Evolutionary conservation across 768 basidiomycete genomes (phyloP).

Genomic region (Podaxis mareebaensis): DNA sequence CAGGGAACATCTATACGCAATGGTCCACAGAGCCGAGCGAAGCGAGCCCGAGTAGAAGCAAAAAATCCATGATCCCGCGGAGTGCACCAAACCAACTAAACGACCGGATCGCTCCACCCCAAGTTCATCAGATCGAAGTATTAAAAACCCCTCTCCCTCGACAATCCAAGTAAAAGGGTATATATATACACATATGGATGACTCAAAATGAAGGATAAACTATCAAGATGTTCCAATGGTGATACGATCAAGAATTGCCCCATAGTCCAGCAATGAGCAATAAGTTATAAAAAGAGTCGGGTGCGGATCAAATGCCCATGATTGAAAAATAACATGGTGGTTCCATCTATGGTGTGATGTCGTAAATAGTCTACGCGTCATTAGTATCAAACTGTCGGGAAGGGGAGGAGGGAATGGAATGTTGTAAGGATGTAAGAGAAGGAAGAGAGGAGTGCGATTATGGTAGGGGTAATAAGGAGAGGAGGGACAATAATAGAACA

Average conservation of each 20-base stretch:
- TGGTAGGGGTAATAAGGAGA: conserved; percentile 11
- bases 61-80: too few relatives aligned
- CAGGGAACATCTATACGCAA: conserved; percentile 45
- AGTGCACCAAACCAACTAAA: background rate
- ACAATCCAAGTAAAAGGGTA: background rate
- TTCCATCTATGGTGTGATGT: background rate
- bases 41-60: background rate
- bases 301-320: background rate
- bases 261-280: background rate
- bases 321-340: background rate
- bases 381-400: conserved; percentile 9
- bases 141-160: background rate
- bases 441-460: conserved; percentile 12
- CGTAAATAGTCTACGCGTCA: background rate
- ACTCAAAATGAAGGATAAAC: background rate
- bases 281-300: background rate
- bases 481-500: conserved; percentile 6
- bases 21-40: conserved; percentile 30
- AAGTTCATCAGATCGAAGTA: too few relatives aligned
- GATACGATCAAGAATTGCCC: background rate
- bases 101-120: background rate
- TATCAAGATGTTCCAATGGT: background rate
- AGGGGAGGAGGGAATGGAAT: conserved; percentile 5
- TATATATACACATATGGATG: background rate
- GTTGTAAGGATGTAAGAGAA: background rate